Percentiles rank a stretch among this genome's conserved stretches.
Conservation (phyloP, 139 green algal genomes). For the Closterium sp. region DNA sequence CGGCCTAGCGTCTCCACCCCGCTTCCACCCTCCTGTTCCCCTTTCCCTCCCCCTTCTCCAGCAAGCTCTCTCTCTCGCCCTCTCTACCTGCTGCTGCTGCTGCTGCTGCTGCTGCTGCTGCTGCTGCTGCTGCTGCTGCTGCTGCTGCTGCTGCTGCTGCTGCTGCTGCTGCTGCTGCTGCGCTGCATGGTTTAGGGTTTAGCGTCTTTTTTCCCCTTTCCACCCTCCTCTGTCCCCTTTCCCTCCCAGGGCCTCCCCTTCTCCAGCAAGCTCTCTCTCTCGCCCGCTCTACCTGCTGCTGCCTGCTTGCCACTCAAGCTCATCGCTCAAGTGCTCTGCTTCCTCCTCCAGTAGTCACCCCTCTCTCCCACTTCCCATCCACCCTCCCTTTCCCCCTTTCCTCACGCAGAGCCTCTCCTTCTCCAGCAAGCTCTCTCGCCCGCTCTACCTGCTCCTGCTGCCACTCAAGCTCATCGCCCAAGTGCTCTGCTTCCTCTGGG, state of each 20-base stretch:
- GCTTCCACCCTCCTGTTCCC: no score
- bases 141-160: no score
- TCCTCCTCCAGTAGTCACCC: background rate
- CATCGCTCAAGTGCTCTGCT: background rate
- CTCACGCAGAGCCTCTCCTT: constrained; percentile 19
- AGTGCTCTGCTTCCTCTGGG: constrained; percentile 27
- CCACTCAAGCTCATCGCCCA: constrained; percentile 43
- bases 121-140: no score
- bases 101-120: no score
- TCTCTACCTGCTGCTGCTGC: no score
- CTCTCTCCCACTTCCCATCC: background rate
- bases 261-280: constrained; percentile 31
- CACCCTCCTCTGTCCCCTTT: no score
- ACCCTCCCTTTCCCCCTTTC: background rate
- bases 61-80: no score
- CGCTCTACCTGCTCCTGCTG: constrained; percentile 38
- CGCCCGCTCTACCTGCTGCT: constrained; percentile 39
- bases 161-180: no score
- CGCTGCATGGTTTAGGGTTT: no score
- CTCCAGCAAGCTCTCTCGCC: constrained; percentile 21
- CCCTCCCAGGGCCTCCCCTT: constrained; percentile 23
- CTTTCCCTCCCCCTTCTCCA: no score
- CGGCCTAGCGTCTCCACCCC: background rate
- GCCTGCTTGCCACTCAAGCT: constrained; percentile 41
- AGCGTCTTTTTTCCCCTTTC: background rate